Conservation (phyloP, 2,329 filamentous ascomycete genomes). For the Harringtonia lauricola region DNA sequence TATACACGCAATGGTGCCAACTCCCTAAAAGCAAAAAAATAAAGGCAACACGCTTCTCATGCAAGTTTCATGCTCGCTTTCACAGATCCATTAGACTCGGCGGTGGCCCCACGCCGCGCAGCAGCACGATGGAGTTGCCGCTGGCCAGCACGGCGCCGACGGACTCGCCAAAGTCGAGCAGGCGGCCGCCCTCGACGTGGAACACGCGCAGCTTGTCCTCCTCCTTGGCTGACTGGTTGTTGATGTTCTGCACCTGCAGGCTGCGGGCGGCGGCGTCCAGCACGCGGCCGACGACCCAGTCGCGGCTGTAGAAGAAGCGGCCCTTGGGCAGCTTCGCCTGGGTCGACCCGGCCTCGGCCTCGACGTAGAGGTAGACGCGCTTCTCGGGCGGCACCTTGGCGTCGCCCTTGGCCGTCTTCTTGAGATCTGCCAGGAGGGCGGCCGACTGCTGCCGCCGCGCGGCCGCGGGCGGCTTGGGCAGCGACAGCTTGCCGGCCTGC, state of each 20-base stretch:
- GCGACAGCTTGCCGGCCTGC: conserved; percentile 41
- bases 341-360: conserved; percentile 79
- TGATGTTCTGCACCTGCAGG: conserved; percentile 72
- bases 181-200: conserved; percentile 78
- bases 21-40: too few relatives aligned
- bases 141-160: conserved; percentile 61
- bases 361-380: conserved; percentile 81
- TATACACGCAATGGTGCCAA: too few relatives aligned
- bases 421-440: conserved; percentile 64
- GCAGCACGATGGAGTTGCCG: conserved; percentile 81
- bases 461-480: conserved; percentile 48
- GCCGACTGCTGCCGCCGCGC: conserved; percentile 35
- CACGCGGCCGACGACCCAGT: conserved; percentile 83
- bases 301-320: conserved; percentile 67
- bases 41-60: too few relatives aligned
- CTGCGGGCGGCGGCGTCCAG: conserved; percentile 68
- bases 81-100: conserved; percentile 57
- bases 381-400: conserved; percentile 70
- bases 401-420: conserved; percentile 84
- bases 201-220: conserved; percentile 77
- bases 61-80: conserved; percentile 1
- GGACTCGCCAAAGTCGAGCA: conserved; percentile 84
- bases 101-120: conserved; percentile 76
- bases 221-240: conserved; percentile 66
- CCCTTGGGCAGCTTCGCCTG: conserved; percentile 73